Conservation (phyloP, 805 yeast species). For the Hanseniaspora occidentalis region DNA sequence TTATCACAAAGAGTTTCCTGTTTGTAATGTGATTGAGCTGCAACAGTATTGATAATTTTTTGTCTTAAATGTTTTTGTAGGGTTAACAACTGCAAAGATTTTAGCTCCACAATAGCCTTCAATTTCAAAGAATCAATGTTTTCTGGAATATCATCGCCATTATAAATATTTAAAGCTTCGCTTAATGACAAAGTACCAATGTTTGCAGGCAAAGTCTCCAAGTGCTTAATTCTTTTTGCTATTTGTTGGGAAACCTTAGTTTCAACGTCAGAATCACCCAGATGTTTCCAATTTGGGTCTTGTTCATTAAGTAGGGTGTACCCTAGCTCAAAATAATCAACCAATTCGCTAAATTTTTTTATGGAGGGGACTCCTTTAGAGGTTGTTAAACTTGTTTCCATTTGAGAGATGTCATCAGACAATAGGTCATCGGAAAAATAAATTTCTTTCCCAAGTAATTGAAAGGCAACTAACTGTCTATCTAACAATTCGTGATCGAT, state of each 20-base stretch:
- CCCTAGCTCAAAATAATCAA: constrained; percentile 4
- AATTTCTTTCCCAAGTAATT: constrained; percentile 50
- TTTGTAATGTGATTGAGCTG: constrained; percentile 33
- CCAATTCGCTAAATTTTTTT: constrained; percentile 1
- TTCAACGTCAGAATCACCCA: constrained; percentile 38
- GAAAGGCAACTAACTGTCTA: constrained; percentile 52
- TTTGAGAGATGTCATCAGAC: too few species aligned
- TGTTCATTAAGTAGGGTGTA: constrained; percentile 7
- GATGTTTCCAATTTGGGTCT: constrained; percentile 28
- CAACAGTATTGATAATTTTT: constrained; percentile 37
- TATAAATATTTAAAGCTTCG: constrained; percentile 29
- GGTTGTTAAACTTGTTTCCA: too few species aligned
- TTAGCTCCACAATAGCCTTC: constrained; percentile 58
- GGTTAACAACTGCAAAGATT: constrained; percentile 49
- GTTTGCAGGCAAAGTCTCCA: constrained; percentile 58
- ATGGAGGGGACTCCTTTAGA: constrained; percentile 1
- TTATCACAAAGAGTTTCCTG: constrained; percentile 38
- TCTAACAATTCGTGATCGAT: constrained; percentile 28
- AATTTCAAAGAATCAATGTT: constrained; percentile 47
- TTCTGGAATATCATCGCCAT: constrained; percentile 33
- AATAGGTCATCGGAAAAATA: constrained; percentile 39
- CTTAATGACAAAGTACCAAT: constrained; percentile 43
- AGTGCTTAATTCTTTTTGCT: constrained; percentile 41
- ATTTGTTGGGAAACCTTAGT: constrained; percentile 40
- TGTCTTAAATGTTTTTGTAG: constrained; percentile 63